Evolutionary conservation across 768 basidiomycete species (phyloP), one percentile per base, ranked within the genome.

Genomic region (Pleurotus tuber-regium): DNA sequence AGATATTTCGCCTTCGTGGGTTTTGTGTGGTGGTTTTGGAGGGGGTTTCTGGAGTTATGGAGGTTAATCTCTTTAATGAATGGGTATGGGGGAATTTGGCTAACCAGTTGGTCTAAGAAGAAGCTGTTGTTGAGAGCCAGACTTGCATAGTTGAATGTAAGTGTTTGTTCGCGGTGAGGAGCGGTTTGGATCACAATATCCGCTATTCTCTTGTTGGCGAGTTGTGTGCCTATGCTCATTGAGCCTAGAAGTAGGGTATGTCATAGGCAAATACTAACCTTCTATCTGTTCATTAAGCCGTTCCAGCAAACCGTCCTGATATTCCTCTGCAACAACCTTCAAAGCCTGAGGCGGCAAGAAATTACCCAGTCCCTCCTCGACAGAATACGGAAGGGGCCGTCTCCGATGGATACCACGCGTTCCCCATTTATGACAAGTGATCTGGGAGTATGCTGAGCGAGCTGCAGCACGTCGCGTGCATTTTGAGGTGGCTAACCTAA

Each of bases 101-200:
- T 46, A 65, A 98, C 96, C 31, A 99, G 76, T 52, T 76, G 77
- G 57, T 90, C 80, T 24, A 99, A 78, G 77, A 98, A 98, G 79
- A 92, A 98, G 59, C 85, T 84, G 67, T 97, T 98, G 72, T 98
- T 99, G 55, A 98, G 73, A 4, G 96, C 91, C 41, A 92, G 80
- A 56, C 88, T 88, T 3, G 95, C 93, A 62, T 95, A 93, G 68
- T 90, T 96, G 69, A 94, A 98, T 21, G 83, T 81, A 47, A 95
- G 68, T 1, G 83, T 77, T 47, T 82, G 70, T 19, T 79, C 71
- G 36, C 79, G 79, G 25, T 81, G 70, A 12, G 70, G 60, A 0
- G 92, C 80, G 8, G 87, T 82, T 29, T 77, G 76, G 26, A 91
- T 76, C 21, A 96, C 78, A 19, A 87, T 88, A 61, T 92, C 83